Conservation (phyloP, 176 grass and related monocot genomes). For the Eragrostis curvula region DNA sequence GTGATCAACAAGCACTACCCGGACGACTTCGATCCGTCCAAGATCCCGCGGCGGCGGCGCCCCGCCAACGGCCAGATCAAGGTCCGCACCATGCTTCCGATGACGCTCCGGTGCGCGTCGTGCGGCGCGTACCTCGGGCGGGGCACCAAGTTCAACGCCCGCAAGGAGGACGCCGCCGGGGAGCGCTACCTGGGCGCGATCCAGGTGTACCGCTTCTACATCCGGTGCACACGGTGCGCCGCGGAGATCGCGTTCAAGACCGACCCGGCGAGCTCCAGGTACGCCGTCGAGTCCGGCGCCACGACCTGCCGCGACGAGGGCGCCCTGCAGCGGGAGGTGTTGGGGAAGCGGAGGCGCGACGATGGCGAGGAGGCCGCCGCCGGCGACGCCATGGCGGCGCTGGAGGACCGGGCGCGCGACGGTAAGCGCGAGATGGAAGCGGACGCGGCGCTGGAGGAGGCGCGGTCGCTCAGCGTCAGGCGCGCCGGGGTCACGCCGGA, state of each 20-base stretch:
- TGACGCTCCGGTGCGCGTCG: not conserved
- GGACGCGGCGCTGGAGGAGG: conserved; percentile 20
- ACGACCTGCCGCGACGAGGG: too few species aligned
- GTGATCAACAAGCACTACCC: conserved; percentile 22
- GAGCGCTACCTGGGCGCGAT: conserved; percentile 23
- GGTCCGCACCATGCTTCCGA: conserved; percentile 21
- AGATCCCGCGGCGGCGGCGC: conserved; percentile 9
- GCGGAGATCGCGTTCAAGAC: conserved; percentile 26
- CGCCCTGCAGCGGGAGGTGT: not conserved
- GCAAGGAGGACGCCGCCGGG: conserved; percentile 20
- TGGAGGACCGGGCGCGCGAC: not conserved
- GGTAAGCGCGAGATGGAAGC: conserved; percentile 10
- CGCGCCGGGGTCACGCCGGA: conserved; percentile 7
- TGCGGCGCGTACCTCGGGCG: conserved; percentile 6
- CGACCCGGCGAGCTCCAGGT: not conserved
- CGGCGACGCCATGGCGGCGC: conserved; percentile 4
- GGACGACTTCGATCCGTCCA: conserved; percentile 19
- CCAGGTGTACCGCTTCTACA: conserved; percentile 23
- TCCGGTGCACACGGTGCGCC: conserved; percentile 10
- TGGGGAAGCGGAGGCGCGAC: not conserved
- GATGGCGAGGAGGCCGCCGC: not conserved
- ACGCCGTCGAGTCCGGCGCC: conserved; percentile 26
- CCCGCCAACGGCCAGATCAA: conserved; percentile 5
- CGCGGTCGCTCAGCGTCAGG: conserved; percentile 14
- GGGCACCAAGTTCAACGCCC: conserved; percentile 33